Evolutionary conservation across 2,329 filamentous ascomycete species (phyloP).

Genomic region (Podosphaera aphanis): DNA sequence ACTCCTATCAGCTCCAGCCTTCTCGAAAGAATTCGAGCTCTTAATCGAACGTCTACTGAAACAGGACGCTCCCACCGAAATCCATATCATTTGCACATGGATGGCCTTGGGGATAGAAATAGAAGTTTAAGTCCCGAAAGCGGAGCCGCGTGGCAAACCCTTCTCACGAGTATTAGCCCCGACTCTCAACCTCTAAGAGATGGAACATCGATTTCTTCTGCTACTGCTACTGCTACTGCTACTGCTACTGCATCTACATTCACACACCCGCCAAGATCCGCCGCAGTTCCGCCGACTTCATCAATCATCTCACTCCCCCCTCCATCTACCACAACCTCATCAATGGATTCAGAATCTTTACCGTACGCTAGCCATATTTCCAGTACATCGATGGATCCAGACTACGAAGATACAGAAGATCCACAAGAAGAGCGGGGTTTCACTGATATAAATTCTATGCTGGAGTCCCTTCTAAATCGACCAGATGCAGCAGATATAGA

Average conservation of each 20-base stretch:
- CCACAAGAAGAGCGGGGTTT: background rate
- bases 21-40: conserved; percentile 5
- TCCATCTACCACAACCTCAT: too few species aligned
- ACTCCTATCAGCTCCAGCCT: conserved; percentile 1
- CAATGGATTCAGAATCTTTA: too few species aligned
- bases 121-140: conserved; percentile 53
- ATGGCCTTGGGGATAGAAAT: conserved; percentile 66
- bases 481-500: conserved; percentile 8
- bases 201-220: conserved; percentile 46
- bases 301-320: too few species aligned
- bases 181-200: conserved; percentile 61
- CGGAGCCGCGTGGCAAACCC: conserved; percentile 51
- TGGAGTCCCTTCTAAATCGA: background rate
- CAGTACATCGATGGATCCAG: too few species aligned
- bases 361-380: too few species aligned
- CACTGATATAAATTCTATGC: background rate
- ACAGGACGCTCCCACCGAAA: conserved; percentile 6
- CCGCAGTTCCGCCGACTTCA: too few species aligned
- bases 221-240: conserved; percentile 11
- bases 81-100: conserved; percentile 19
- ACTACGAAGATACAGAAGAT: conserved; percentile 14
- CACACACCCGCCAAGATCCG: too few species aligned
- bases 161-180: conserved; percentile 57
- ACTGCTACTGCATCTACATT: too few species aligned
- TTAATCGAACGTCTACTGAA: conserved; percentile 6